Evolutionary conservation across 345 rosid genomes (phyloP).

Genomic region (Euphorbia lathyris): DNA sequence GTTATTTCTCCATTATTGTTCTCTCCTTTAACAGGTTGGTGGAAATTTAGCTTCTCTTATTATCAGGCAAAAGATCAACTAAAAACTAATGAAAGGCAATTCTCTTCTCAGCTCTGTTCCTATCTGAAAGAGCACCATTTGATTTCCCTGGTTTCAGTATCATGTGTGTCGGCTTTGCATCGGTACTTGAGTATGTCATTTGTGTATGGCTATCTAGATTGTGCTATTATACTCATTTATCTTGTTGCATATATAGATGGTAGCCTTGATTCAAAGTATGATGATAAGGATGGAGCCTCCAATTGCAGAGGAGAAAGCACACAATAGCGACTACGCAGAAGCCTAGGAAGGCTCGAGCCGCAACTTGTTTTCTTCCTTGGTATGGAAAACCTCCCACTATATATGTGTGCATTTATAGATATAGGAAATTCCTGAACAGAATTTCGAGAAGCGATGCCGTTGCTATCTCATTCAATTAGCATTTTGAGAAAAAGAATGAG

Average conservation of each 20-base stretch:
- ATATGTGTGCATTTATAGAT: background rate
- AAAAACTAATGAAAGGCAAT: conserved; percentile 10
- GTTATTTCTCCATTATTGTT: conserved; percentile 68
- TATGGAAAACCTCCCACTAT: background rate
- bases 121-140: conserved; percentile 78
- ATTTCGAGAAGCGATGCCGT: background rate
- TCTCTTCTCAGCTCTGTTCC: conserved; percentile 64
- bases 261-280: conserved; percentile 72
- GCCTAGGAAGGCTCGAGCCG: conserved; percentile 16
- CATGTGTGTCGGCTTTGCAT: conserved; percentile 60
- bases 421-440: conserved; percentile 3
- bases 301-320: conserved; percentile 27
- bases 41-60: background rate
- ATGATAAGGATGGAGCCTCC: conserved; percentile 67
- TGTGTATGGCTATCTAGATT: too few relatives aligned
- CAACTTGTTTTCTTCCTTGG: conserved; percentile 5
- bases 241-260: too few relatives aligned
- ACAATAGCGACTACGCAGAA: conserved; percentile 22
- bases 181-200: conserved; percentile 28
- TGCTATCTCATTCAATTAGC: background rate
- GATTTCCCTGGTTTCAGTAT: conserved; percentile 89
- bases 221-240: too few relatives aligned
- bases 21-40: conserved; percentile 80
- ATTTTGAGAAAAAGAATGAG: background rate
- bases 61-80: background rate